These are phyloP conservation scores for Annulohypoxylon bovei DNA, from an alignment of 495 filamentous ascomycete species.

Conservation along the genomic window DNA sequence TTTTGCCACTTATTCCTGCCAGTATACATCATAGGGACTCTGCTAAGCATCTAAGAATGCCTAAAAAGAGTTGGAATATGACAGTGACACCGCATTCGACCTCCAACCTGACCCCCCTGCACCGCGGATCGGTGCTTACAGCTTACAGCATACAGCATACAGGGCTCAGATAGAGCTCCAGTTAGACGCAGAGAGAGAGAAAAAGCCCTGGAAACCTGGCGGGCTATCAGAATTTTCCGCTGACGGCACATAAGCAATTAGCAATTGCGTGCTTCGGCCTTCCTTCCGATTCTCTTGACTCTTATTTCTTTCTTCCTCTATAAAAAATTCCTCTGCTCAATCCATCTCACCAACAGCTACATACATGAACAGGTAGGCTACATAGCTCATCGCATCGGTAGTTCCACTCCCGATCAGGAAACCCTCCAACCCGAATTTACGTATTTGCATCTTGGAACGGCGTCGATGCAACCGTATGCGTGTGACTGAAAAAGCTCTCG, in stretches of 20 bases:
- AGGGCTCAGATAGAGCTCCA: background rate
- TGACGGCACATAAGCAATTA: background rate
- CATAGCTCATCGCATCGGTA: background rate
- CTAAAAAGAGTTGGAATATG: background rate
- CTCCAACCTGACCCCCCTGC: constrained; percentile 5
- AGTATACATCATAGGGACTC: background rate
- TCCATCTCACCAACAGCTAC: background rate
- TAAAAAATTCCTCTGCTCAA: background rate
- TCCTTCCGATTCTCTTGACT: background rate
- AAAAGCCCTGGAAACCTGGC: background rate
- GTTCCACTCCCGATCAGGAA: background rate
- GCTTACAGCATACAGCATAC: background rate
- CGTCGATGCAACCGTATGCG: constrained; percentile 25
- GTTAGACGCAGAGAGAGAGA: background rate
- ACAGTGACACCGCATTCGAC: background rate
- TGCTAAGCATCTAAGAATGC: background rate
- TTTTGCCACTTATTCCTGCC: background rate
- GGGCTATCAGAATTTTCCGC: background rate
- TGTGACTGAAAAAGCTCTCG: constrained; percentile 16
- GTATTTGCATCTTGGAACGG: background rate
- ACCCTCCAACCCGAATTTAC: background rate
- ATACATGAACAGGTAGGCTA: too few species aligned
- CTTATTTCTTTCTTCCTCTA: background rate
- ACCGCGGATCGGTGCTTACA: background rate
- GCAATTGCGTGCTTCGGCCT: background rate